Conservation (phyloP, 2,329 filamentous ascomycete species). For the Ophiosphaerella narmari region DNA sequence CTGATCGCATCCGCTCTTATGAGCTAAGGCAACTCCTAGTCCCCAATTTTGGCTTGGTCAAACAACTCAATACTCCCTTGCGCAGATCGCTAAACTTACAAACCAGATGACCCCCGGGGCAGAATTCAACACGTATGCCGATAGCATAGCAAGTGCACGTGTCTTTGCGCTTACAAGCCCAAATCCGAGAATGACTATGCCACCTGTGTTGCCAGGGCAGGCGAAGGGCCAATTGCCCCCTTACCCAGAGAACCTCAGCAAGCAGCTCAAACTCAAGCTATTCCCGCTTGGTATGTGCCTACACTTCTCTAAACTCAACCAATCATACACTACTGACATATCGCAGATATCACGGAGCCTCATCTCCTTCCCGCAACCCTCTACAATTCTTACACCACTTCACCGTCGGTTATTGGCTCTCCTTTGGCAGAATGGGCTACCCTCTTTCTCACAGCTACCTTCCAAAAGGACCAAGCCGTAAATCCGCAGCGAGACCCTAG, state of each 20-base stretch:
- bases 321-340: constrained; percentile 1
- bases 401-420: constrained; percentile 34
- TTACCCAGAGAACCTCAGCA: constrained; percentile 50
- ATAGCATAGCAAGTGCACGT: constrained; percentile 58
- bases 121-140: constrained; percentile 96
- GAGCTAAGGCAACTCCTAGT: constrained; percentile 22
- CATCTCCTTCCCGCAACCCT: constrained; percentile 50
- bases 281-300: constrained; percentile 50
- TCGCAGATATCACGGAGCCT: constrained; percentile 51
- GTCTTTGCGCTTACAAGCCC: constrained; percentile 56
- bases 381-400: constrained; percentile 39
- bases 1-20: constrained; percentile 25
- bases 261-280: constrained; percentile 51
- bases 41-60: constrained; percentile 47
- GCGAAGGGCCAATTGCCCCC: constrained; percentile 34
- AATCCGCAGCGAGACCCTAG: constrained; percentile 41
- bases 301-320: background rate
- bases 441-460: constrained; percentile 53
- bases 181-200: constrained; percentile 78
- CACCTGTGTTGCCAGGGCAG: constrained; percentile 60
- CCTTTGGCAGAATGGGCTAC: constrained; percentile 53
- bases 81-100: constrained; percentile 33
- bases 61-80: constrained; percentile 43
- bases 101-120: constrained; percentile 72
- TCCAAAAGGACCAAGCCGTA: constrained; percentile 51